Percentiles rank a stretch among this genome's conserved stretches.
Conservation (phyloP, 805 yeast genomes). For the Wickerhamiella musiphila region DNA sequence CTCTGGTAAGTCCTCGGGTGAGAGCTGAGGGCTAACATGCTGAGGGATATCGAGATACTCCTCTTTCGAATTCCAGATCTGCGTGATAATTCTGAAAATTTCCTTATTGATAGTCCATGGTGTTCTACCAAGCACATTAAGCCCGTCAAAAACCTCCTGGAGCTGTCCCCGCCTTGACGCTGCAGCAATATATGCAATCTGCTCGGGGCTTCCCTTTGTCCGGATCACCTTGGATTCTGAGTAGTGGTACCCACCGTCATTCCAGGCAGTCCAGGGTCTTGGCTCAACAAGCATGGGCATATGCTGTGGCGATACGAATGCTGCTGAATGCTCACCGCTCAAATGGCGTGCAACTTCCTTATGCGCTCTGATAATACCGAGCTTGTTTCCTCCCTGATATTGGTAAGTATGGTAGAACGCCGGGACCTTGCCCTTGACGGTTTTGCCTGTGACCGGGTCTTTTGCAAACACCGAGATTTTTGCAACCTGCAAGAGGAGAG, state of each 20-base stretch:
- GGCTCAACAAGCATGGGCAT: slow-evolving; percentile 89
- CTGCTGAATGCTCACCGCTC: slow-evolving; percentile 47
- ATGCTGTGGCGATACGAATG: slow-evolving; percentile 62
- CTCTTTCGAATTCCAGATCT: slow-evolving; percentile 78
- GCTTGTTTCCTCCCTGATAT: slow-evolving; percentile 55
- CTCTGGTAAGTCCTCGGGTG: slow-evolving; percentile 32
- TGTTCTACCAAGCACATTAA: slow-evolving; percentile 71
- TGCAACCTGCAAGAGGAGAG: slow-evolving; percentile 66
- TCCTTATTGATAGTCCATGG: slow-evolving; percentile 81
- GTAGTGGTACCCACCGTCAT: slow-evolving; percentile 70
- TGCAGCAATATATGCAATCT: slow-evolving; percentile 69
- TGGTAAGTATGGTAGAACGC: slow-evolving; percentile 85
- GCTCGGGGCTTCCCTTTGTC: slow-evolving; percentile 75
- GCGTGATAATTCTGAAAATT: slow-evolving; percentile 49
- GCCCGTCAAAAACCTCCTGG: slow-evolving; percentile 54
- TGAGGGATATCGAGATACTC: slow-evolving; percentile 57
- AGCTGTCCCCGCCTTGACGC: slow-evolving; percentile 57
- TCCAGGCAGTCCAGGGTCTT: slow-evolving; percentile 69
- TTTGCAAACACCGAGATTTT: slow-evolving; percentile 60
- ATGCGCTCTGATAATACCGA: slow-evolving; percentile 72
- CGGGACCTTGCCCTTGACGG: slow-evolving; percentile 60
- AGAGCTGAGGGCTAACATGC: slow-evolving; percentile 21
- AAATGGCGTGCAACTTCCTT: slow-evolving; percentile 45
- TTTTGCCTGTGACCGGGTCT: slow-evolving; percentile 61
- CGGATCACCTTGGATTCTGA: slow-evolving; percentile 50